A percentile compares a stretch with the other conserved stretches of the same genome.
Conservation (phyloP, 2,329 filamentous ascomycete species). For the Sporothrix pallida region DNA sequence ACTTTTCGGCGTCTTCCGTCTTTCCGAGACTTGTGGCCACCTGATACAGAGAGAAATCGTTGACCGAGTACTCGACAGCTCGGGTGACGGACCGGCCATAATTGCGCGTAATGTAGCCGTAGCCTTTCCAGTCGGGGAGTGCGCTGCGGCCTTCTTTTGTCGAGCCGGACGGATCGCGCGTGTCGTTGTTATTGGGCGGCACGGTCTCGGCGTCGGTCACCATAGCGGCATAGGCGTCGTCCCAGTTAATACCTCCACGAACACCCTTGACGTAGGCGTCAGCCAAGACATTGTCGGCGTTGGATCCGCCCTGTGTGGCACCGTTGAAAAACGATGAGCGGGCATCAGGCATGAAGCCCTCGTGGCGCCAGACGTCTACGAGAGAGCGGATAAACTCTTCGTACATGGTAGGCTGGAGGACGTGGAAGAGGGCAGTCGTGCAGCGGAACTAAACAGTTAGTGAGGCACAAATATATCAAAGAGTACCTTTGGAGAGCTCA, state of each 20-base stretch:
- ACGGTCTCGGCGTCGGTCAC: conserved; percentile 68
- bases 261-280: conserved; percentile 75
- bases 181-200: conserved; percentile 64
- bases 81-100: conserved; percentile 67
- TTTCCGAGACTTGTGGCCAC: conserved; percentile 63
- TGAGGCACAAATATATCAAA: neutral
- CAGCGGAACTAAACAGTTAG: conserved; percentile 58
- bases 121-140: conserved; percentile 69
- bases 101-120: conserved; percentile 68
- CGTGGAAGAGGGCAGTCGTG: conserved; percentile 67
- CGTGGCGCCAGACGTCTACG: conserved; percentile 70
- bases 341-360: conserved; percentile 68
- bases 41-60: conserved; percentile 71
- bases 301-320: conserved; percentile 71
- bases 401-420: conserved; percentile 67
- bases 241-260: conserved; percentile 67
- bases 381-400: conserved; percentile 70
- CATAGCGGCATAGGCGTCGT: conserved; percentile 67
- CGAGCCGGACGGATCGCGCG: conserved; percentile 62
- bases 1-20: conserved; percentile 58
- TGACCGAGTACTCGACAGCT: conserved; percentile 66
- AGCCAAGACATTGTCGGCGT: conserved; percentile 73
- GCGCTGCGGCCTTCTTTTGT: conserved; percentile 73
- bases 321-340: conserved; percentile 73
- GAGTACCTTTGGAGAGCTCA: conserved; percentile 36